phyloP scores from a whole-genome alignment of 2,329 filamentous ascomycete species.

The Bipolaris oryzae region DNA sequence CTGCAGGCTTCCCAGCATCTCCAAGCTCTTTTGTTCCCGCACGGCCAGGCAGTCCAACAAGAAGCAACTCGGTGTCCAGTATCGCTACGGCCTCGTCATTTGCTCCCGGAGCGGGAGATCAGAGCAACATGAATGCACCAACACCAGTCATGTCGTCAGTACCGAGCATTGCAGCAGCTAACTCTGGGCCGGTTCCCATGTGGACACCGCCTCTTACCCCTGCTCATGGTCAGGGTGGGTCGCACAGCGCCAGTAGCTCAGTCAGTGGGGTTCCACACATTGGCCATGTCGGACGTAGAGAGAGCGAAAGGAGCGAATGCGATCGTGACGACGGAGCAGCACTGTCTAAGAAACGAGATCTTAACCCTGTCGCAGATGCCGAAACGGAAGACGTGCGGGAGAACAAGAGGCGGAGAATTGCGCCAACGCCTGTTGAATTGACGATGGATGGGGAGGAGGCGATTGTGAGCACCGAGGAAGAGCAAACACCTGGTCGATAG shows the following conservation, averaged over 20 bases:
- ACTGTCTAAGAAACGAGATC: conserved; percentile 45
- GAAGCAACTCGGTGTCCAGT: conserved; percentile 86
- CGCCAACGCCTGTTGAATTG: conserved; percentile 52
- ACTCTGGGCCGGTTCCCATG: conserved; percentile 70
- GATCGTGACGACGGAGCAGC: conserved; percentile 40
- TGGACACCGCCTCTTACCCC: conserved; percentile 93
- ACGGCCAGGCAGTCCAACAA: conserved; percentile 76
- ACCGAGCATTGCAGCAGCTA: conserved; percentile 75
- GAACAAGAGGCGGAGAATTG: conserved; percentile 55
- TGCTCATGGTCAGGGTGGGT: conserved; percentile 50
- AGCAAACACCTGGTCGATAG: conserved; percentile 26
- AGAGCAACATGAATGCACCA: conserved; percentile 69
- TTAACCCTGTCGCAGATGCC: conserved; percentile 45
- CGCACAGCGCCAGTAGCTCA: conserved; percentile 62
- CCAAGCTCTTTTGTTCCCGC: conserved; percentile 60
- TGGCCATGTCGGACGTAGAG: conserved; percentile 27
- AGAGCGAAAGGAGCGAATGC: conserved; percentile 47
- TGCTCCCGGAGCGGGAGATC: conserved; percentile 43
- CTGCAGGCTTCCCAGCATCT: conserved; percentile 63
- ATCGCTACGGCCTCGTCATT: conserved; percentile 69
- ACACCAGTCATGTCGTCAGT: conserved; percentile 78
- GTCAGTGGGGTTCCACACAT: conserved; percentile 57
- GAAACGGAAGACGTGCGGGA: conserved; percentile 43
- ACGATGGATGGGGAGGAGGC: conserved; percentile 32
- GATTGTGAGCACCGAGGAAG: conserved; percentile 41